Evolutionary conservation across 768 basidiomycete species (phyloP).

Genomic region (Tricholoma bakamatsutake): DNA sequence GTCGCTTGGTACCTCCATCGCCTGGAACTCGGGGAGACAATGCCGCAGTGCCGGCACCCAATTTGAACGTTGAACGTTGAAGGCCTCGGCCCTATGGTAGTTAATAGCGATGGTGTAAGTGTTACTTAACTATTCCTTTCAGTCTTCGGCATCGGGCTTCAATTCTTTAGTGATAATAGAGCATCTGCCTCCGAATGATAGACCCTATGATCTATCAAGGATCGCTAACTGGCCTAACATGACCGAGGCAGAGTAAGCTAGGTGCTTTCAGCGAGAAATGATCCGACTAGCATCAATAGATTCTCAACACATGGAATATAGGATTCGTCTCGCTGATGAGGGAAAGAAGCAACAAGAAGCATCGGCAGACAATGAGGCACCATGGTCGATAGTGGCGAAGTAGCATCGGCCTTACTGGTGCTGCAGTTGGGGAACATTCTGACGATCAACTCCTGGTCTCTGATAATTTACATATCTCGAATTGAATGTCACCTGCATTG

Average conservation of each 20-base stretch:
- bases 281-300: not conserved
- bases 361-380: not conserved
- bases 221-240: constrained; percentile 62
- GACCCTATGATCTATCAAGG: constrained; percentile 62
- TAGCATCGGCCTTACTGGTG: not conserved
- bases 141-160: not conserved
- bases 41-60: constrained; percentile 3
- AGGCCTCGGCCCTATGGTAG: constrained; percentile 59
- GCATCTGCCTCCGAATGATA: constrained; percentile 15
- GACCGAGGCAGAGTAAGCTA: constrained; percentile 50
- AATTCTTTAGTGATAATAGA: not conserved
- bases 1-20: not conserved
- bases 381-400: not conserved
- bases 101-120: constrained; percentile 61
- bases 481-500: not conserved
- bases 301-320: constrained; percentile 3
- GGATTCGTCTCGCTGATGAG: constrained; percentile 26
- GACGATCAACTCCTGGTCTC: not conserved
- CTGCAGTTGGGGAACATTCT: not conserved
- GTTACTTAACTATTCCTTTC: not conserved
- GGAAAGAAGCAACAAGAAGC: constrained; percentile 18
- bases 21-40: not conserved
- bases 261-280: constrained; percentile 49
- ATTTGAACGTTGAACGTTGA: constrained; percentile 31
- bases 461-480: not conserved